A percentile compares a stretch with the other conserved stretches of the same genome.
These are phyloP conservation scores for Ascochyta viciae-villosae DNA, from an alignment of 2,329 filamentous ascomycete genomes.

Conservation along the genomic window DNA sequence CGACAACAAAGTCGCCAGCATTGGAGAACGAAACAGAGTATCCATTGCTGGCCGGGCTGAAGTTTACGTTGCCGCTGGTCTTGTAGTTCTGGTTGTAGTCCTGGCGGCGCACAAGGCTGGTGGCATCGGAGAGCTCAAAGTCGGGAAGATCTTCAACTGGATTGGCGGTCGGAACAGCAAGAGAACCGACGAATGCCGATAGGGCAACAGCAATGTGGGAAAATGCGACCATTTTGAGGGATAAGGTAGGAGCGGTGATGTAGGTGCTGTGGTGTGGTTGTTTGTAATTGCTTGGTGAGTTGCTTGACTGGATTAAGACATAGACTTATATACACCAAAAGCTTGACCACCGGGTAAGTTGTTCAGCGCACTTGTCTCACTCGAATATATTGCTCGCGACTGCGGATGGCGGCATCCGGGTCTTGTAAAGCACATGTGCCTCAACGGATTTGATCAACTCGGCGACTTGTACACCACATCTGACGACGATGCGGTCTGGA, in stretches of 20 bases:
- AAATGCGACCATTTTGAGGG: conserved; percentile 36
- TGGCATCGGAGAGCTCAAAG: conserved; percentile 32
- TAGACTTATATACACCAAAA: conserved; percentile 25
- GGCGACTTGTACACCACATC: background rate
- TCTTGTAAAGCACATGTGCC: background rate
- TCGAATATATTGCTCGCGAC: conserved; percentile 4
- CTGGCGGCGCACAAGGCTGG: conserved; percentile 33
- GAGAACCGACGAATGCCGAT: conserved; percentile 26
- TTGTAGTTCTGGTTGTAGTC: conserved; percentile 47
- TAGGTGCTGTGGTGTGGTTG: conserved; percentile 1
- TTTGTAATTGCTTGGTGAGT: conserved; percentile 10
- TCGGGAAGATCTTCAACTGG: conserved; percentile 32
- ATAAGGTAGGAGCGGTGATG: background rate
- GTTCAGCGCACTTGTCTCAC: background rate
- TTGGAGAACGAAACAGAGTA: conserved; percentile 40
- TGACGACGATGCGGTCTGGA: background rate
- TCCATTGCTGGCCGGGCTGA: conserved; percentile 34
- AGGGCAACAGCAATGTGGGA: conserved; percentile 30
- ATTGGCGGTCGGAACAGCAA: conserved; percentile 34
- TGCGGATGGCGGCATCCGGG: background rate
- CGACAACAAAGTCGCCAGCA: conserved; percentile 42
- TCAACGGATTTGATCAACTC: background rate
- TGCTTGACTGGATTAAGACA: conserved; percentile 19
- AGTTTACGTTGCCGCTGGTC: conserved; percentile 41
- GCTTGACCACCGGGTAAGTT: conserved; percentile 16